Evolutionary conservation across 768 basidiomycete species (phyloP).

Genomic region (Boletus rex-veris): DNA sequence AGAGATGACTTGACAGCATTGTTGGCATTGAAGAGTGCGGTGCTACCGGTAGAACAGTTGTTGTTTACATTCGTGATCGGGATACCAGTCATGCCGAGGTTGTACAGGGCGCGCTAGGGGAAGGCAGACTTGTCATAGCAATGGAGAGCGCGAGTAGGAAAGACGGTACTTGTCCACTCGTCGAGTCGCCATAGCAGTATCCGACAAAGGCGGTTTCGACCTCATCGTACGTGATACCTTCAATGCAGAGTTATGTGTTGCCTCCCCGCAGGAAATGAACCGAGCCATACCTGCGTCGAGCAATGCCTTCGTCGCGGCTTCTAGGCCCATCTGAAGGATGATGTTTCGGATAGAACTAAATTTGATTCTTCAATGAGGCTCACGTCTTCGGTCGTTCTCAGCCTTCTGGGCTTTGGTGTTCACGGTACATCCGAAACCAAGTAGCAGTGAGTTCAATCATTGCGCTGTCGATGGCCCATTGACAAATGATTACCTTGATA

Average conservation of each 20-base stretch:
- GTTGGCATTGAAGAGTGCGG: slow-evolving; percentile 73
- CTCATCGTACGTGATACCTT: slow-evolving; percentile 80
- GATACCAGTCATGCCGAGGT: slow-evolving; percentile 78
- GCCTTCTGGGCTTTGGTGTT: slow-evolving; percentile 54
- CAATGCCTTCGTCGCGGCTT: slow-evolving; percentile 83
- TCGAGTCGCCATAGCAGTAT: slow-evolving; percentile 78
- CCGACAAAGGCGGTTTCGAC: slow-evolving; percentile 74
- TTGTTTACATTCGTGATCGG: slow-evolving; percentile 88
- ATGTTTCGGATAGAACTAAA: background rate
- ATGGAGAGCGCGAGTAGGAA: background rate
- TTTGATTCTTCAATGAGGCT: slow-evolving; percentile 11
- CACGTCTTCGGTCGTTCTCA: slow-evolving; percentile 70
- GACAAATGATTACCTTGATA: slow-evolving; percentile 11
- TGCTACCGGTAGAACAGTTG: slow-evolving; percentile 80
- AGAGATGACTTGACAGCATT: slow-evolving; percentile 66
- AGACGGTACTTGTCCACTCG: slow-evolving; percentile 63
- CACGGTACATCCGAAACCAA: slow-evolving; percentile 1
- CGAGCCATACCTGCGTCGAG: slow-evolving; percentile 65
- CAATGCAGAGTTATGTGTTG: background rate
- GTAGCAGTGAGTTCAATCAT: background rate
- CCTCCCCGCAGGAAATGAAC: background rate
- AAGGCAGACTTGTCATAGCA: background rate
- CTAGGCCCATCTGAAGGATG: slow-evolving; percentile 68
- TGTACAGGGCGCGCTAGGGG: slow-evolving; percentile 69
- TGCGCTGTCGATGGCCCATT: background rate